Conservation (phyloP, 169 alveolate genomes). For the Plasmodium knowlesi region DNA sequence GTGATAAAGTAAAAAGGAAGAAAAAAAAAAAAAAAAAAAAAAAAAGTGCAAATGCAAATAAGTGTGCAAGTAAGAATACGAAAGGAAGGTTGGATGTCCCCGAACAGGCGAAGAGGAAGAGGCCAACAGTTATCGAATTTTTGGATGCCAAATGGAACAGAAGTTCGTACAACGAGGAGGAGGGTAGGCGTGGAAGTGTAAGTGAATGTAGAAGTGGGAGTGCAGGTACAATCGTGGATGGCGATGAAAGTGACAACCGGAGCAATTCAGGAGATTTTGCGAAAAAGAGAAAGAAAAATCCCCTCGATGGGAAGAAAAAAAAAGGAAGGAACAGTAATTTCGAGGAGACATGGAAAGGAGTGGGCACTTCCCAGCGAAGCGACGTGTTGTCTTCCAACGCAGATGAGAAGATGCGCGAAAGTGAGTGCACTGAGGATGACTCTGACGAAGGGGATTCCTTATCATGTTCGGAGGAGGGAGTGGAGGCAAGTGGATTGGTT, state of each 20-base stretch:
- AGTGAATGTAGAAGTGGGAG: neutral
- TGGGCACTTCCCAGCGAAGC: neutral
- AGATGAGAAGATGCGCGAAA: neutral
- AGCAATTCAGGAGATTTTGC: neutral
- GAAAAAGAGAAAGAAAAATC: neutral
- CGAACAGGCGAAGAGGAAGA: constrained; percentile 1
- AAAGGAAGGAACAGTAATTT: neutral
- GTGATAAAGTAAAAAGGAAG: neutral
- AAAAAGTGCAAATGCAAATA: neutral
- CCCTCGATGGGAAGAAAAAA: neutral
- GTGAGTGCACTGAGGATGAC: neutral
- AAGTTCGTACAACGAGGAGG: constrained; percentile 26
- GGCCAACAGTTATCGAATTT: constrained; percentile 70
- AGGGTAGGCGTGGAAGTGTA: neutral
- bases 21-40: neutral
- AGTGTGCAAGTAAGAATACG: neutral
- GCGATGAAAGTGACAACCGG: neutral
- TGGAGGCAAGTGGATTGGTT: neutral
- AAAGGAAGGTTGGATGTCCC: neutral
- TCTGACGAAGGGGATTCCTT: neutral
- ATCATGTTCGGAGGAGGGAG: neutral
- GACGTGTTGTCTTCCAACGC: neutral
- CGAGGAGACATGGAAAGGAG: constrained; percentile 1
- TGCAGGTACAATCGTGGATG: neutral
- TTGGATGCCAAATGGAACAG: constrained; percentile 62